Conservation (phyloP, 1,284 basidiomycete genomes). For the Leccinum angustisporum region DNA sequence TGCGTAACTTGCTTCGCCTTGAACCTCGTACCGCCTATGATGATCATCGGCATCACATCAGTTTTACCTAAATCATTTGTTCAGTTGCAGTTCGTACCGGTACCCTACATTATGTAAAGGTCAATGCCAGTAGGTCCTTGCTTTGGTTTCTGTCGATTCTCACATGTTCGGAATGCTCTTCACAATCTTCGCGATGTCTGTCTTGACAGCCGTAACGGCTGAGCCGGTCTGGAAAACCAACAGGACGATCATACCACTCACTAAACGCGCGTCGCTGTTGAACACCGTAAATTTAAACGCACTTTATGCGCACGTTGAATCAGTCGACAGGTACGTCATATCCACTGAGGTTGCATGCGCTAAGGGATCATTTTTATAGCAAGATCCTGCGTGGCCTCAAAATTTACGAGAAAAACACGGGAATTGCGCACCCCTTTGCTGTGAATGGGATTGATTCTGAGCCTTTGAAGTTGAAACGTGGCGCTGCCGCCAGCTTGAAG, state of each 20-base stretch:
- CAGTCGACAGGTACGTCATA: neutral
- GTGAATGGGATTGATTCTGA: neutral
- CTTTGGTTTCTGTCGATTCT: neutral
- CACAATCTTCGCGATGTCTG: neutral
- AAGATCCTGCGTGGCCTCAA: neutral
- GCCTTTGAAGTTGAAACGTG: no score
- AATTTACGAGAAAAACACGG: neutral
- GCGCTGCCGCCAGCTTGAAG: neutral
- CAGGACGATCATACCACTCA: neutral
- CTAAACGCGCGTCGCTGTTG: neutral
- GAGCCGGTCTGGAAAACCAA: neutral
- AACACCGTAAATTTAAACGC: neutral
- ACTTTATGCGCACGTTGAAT: neutral
- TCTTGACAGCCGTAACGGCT: neutral
- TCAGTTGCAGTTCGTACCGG: no score
- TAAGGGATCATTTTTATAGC: neutral
- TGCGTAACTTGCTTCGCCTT: no score
- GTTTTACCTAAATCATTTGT: no score
- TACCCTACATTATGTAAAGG: neutral
- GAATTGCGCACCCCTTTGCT: neutral
- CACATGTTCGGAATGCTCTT: neutral
- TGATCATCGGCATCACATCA: no score
- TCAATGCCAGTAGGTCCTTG: neutral
- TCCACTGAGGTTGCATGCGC: neutral
- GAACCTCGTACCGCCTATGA: no score